Evolutionary conservation across 1,284 basidiomycete species (phyloP), one percentile per base, ranked within the genome.

Genomic region (Naganishia sp.): DNA sequence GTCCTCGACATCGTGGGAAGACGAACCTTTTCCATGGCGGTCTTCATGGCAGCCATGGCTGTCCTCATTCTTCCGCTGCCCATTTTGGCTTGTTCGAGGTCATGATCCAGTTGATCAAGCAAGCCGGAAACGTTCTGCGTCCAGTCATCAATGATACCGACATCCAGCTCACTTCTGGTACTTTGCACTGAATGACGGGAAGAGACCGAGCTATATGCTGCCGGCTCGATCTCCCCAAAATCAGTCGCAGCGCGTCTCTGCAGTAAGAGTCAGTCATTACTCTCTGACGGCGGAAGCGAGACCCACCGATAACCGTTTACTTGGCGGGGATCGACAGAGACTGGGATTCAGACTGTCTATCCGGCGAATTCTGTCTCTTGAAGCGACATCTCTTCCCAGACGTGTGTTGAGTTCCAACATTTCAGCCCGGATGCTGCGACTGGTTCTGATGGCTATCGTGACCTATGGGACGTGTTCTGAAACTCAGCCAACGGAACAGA

Each of bases 81-180:
- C 42, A 50, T 55, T 21, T 63, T 52, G 10, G 60, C 66, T 49
- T 67, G 58, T 25, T 53, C 51, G 18, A 62, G 46, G 25, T 47
- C 58, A 25, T 55, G 51, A 21, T 67, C 50, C 23, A 67, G n/a
- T 52, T 74, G 71, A 13, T 79, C 75, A 11, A 71, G 68, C 5
- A 75, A 65, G 1, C 62, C 65, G 0, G 65, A 23, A 28, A 76
- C 68, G 31, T 63, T 62, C 9, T 39, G 43, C 1, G 54, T 11
- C 72, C 72, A 66, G 25, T 57, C 63, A 21, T 68, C 63, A 11
- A 66, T 50, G 41, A 68, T 55, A 25, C 46, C 55, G 46, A 50
- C 32, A 54, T 75, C 74, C 18, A 74, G 49, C 18, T 75, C 75
- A 11, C 65, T 55, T 15, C 56, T 67, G 2, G 54, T 15, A 21